Percentiles rank a stretch among this genome's conserved stretches.
phyloP scores from a whole-genome alignment of 2,329 filamentous ascomycete species.

The Cladorrhinum sp. region DNA sequence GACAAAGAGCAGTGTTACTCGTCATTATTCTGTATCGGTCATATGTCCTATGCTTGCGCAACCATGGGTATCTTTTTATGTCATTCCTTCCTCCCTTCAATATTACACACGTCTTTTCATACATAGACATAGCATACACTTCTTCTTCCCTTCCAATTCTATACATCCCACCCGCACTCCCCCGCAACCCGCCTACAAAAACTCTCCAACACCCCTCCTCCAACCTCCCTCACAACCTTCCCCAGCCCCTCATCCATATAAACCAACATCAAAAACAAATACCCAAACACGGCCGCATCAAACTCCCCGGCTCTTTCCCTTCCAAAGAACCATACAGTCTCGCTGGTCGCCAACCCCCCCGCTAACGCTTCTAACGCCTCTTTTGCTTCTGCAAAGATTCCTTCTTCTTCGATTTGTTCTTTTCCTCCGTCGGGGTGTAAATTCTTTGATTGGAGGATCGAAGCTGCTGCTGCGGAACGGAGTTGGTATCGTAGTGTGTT shows the following conservation, averaged over 20 bases:
- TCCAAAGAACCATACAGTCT: conserved; percentile 48
- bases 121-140: neutral
- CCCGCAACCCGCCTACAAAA: conserved; percentile 37
- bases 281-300: conserved; percentile 87
- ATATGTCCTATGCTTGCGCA: neutral
- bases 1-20: too few species aligned
- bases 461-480: conserved; percentile 61
- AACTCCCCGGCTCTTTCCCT: conserved; percentile 63
- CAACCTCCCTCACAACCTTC: conserved; percentile 18
- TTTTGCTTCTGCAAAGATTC: conserved; percentile 43
- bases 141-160: neutral
- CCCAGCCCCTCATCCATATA: conserved; percentile 38
- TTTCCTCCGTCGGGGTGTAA: neutral
- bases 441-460: neutral
- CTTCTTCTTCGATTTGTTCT: conserved; percentile 55
- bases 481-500: conserved; percentile 63
- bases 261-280: conserved; percentile 72
- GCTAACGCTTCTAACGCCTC: conserved; percentile 48
- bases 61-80: neutral
- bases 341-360: conserved; percentile 33
- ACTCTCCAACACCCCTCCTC: conserved; percentile 20
- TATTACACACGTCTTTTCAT: neutral
- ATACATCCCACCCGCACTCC: conserved; percentile 27
- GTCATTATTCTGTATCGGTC: too few species aligned
- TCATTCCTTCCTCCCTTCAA: neutral